These are phyloP conservation scores for Lachancea meyersii DNA, from an alignment of 805 yeast genomes.

Conservation along the genomic window DNA sequence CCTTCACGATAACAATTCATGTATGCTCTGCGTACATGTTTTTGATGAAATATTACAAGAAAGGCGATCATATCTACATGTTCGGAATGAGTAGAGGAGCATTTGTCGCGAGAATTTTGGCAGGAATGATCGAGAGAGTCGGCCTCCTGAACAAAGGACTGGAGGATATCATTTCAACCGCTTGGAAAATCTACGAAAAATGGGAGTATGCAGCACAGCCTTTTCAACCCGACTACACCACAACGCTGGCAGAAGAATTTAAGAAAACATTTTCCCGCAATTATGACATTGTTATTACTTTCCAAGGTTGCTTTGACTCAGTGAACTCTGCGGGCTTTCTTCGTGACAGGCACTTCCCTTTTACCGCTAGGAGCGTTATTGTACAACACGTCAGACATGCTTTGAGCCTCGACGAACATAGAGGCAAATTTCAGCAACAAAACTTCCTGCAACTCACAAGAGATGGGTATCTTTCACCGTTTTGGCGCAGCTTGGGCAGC, in stretches of 20 bases:
- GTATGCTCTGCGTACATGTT: slow-evolving; percentile 52
- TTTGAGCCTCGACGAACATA: slow-evolving; percentile 58
- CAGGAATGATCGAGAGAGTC: slow-evolving; percentile 61
- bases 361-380: slow-evolving; percentile 42
- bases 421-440: slow-evolving; percentile 57
- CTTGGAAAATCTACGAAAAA: slow-evolving; percentile 55
- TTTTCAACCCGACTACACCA: slow-evolving; percentile 36
- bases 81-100: slow-evolving; percentile 66
- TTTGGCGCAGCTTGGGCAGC: neutral
- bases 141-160: slow-evolving; percentile 52
- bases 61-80: slow-evolving; percentile 47
- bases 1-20: slow-evolving; percentile 49
- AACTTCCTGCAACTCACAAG: slow-evolving; percentile 42
- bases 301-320: slow-evolving; percentile 66
- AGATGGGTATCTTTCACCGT: slow-evolving; percentile 18
- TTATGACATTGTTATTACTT: slow-evolving; percentile 40
- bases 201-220: slow-evolving; percentile 62
- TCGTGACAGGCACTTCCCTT: slow-evolving; percentile 54
- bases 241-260: slow-evolving; percentile 47
- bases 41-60: slow-evolving; percentile 42
- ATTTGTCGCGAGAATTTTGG: slow-evolving; percentile 55
- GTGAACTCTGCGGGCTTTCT: slow-evolving; percentile 60
- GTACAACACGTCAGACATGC: slow-evolving; percentile 63
- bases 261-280: slow-evolving; percentile 46
- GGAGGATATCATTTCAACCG: slow-evolving; percentile 50